Evolutionary conservation across 2,329 filamentous ascomycete species (phyloP).

Genomic region (Aschersonia sp.): DNA sequence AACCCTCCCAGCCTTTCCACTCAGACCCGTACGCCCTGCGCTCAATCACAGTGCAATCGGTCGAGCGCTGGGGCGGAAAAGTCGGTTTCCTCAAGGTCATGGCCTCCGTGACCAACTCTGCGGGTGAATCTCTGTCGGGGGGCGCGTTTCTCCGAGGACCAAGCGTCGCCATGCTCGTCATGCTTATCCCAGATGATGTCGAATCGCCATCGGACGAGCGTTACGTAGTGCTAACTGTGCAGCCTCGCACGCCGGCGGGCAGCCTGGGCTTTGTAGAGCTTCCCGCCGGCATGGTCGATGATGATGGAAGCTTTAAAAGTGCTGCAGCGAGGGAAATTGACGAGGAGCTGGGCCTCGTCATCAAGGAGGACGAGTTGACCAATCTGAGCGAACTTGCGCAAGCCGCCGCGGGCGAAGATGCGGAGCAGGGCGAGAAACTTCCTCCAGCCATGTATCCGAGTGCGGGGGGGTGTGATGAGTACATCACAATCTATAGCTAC

Average conservation of each 20-base stretch:
- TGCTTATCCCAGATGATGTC: slow-evolving; percentile 37
- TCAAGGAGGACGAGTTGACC: slow-evolving; percentile 29
- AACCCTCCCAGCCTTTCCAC: too few species aligned
- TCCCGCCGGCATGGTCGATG: too few species aligned
- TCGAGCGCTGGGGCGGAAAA: too few species aligned
- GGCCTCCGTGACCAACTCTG: too few species aligned
- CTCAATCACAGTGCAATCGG: too few species aligned
- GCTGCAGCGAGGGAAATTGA: slow-evolving; percentile 44
- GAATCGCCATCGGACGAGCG: slow-evolving; percentile 26
- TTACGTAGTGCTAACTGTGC: slow-evolving; percentile 43
- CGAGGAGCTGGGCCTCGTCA: slow-evolving; percentile 43
- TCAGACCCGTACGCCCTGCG: too few species aligned
- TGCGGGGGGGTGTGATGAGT: slow-evolving; percentile 45
- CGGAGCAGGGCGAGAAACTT: too few species aligned
- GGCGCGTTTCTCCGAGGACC: slow-evolving; percentile 16
- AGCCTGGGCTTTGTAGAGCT: too few species aligned
- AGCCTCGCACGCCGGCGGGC: slow-evolving; percentile 26
- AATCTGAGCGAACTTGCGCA: slow-evolving; percentile 37
- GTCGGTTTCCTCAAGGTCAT: too few species aligned
- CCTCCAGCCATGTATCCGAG: too few species aligned
- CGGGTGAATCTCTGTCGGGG: too few species aligned
- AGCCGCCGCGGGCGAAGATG: slow-evolving; percentile 5
- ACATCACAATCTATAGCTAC: slow-evolving; percentile 36
- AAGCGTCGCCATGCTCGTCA: slow-evolving; percentile 45
- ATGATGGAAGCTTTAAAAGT: slow-evolving; percentile 19